phyloP scores from a whole-genome alignment of 108 stramenopile species.

The Cyclotella cryptica region DNA sequence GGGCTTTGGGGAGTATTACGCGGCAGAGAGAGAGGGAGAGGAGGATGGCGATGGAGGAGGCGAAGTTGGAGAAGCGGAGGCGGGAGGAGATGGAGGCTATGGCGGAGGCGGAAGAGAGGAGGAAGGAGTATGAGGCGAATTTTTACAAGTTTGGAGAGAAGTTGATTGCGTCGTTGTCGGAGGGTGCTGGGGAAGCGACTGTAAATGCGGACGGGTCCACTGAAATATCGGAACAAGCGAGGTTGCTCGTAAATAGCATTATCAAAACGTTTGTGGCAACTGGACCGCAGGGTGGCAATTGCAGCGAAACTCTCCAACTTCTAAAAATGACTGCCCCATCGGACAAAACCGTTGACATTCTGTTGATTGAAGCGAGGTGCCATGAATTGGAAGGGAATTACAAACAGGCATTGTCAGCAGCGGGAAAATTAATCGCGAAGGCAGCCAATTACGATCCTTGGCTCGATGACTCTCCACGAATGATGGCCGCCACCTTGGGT shows the following conservation, averaged over 20 bases:
- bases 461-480: constrained; percentile 55
- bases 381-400: constrained; percentile 61
- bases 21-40: constrained; percentile 56
- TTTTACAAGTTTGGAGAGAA: constrained; percentile 49
- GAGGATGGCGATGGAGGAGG: constrained; percentile 57
- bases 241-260: constrained; percentile 32
- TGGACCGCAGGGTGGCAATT: constrained; percentile 50
- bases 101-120: constrained; percentile 53
- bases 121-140: constrained; percentile 58
- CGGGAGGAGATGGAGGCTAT: constrained; percentile 56
- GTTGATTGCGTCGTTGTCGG: constrained; percentile 26
- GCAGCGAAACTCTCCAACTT: constrained; percentile 50
- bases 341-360: constrained; percentile 54
- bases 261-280: constrained; percentile 38
- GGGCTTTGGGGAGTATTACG: constrained; percentile 54
- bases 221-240: constrained; percentile 19
- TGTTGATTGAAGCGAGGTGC: constrained; percentile 67
- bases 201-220: constrained; percentile 38
- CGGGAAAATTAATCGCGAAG: constrained; percentile 56
- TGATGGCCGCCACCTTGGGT: constrained; percentile 62
- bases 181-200: constrained; percentile 9
- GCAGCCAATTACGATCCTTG: constrained; percentile 58
- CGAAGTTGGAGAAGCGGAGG: constrained; percentile 58
- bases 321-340: constrained; percentile 53
- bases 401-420: constrained; percentile 56